A percentile compares a stretch with the other conserved stretches of the same genome.
Evolutionary conservation across 2,329 filamentous ascomycete species (phyloP).

Genomic region (Colletotrichum brevisporum): DNA sequence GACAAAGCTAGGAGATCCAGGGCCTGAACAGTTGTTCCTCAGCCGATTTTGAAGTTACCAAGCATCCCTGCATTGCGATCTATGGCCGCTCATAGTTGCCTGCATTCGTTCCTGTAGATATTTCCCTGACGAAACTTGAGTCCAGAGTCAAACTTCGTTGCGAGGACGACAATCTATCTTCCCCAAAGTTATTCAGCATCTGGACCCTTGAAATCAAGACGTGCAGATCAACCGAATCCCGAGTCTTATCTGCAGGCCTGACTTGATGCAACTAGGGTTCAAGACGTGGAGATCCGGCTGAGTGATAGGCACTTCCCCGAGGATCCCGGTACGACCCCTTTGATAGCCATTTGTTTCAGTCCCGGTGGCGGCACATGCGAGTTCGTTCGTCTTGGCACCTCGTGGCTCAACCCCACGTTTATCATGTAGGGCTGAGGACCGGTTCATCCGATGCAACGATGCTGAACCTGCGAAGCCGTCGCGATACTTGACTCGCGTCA

Average conservation of each 20-base stretch:
- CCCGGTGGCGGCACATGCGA: neutral
- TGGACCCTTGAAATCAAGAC: neutral
- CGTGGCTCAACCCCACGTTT: slow-evolving; percentile 13
- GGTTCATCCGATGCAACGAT: slow-evolving; percentile 13
- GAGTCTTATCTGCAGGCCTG: neutral
- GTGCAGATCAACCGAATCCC: neutral
- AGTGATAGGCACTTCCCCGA: neutral
- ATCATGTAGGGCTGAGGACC: slow-evolving; percentile 23
- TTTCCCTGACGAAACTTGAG: too few relatives aligned
- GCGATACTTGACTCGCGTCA: slow-evolving; percentile 1
- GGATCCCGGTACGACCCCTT: neutral
- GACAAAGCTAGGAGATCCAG: too few relatives aligned
- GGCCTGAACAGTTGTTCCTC: too few relatives aligned
- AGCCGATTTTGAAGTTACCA: too few relatives aligned
- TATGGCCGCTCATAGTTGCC: too few relatives aligned
- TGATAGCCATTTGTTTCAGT: neutral
- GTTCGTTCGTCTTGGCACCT: slow-evolving; percentile 17
- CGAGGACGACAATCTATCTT: too few relatives aligned
- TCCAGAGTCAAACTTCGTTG: too few relatives aligned
- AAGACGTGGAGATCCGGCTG: neutral
- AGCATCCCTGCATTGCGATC: too few relatives aligned
- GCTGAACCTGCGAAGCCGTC: neutral
- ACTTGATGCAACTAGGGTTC: neutral
- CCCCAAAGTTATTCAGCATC: too few relatives aligned
- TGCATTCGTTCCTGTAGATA: too few relatives aligned